phyloP scores from a whole-genome alignment of 345 rosid species.

The Eucalyptus tenuipes region DNA sequence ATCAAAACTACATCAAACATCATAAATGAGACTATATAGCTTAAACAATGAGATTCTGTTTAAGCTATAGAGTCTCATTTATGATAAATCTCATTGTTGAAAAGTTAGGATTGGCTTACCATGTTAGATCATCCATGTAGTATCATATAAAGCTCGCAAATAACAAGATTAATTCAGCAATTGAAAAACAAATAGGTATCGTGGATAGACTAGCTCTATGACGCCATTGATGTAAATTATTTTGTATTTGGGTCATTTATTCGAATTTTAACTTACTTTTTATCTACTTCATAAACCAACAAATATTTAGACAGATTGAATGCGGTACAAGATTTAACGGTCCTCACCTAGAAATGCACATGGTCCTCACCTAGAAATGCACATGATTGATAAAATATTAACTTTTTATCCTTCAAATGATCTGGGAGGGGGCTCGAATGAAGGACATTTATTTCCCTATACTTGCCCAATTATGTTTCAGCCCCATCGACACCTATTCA shows the following conservation, averaged over 20 bases:
- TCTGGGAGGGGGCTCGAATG: accelerated
- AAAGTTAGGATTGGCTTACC: not conserved
- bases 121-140: not conserved
- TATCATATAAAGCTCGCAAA: not conserved
- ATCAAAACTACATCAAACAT: not conserved
- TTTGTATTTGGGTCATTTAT: accelerated
- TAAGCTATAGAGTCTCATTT: no score
- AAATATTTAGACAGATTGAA: not conserved
- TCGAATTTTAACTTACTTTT: not conserved
- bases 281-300: not conserved
- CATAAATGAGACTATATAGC: not conserved
- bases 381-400: not conserved
- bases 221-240: accelerated
- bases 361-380: no score
- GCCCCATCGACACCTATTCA: not conserved
- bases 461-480: not conserved
- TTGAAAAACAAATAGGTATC: not conserved
- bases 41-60: no score
- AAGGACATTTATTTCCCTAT: not conserved
- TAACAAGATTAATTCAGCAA: not conserved
- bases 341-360: no score
- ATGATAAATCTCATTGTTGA: not conserved
- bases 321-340: not conserved
- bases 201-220: not conserved
- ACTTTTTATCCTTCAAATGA: not conserved